A percentile compares a stretch with the other conserved stretches of the same genome.
These are phyloP conservation scores for Pyrenophora seminiperda DNA, from an alignment of 2,329 filamentous ascomycete genomes.

Conservation along the genomic window DNA sequence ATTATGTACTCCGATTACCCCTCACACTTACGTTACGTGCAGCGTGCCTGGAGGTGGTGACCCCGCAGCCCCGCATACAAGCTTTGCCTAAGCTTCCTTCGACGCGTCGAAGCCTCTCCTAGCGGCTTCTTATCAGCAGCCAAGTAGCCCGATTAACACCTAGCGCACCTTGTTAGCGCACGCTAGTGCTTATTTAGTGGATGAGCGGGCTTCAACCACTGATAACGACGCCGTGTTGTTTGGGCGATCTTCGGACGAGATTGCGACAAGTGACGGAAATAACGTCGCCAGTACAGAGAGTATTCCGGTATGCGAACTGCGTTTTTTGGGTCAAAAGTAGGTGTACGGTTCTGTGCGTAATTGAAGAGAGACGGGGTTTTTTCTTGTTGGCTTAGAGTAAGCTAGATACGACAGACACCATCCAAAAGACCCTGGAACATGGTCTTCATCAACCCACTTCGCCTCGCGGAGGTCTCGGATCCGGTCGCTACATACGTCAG, in stretches of 20 bases:
- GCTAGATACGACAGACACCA: not conserved
- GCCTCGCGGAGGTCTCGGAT: not conserved
- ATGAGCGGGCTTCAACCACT: constrained; percentile 1
- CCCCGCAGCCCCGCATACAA: not conserved
- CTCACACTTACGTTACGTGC: no score
- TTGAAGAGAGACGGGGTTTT: not conserved
- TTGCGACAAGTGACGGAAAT: not conserved
- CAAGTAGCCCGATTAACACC: not conserved
- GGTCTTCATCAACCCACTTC: not conserved
- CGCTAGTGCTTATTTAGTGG: not conserved
- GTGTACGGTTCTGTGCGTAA: not conserved
- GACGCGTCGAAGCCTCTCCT: not conserved
- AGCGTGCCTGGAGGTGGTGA: no score
- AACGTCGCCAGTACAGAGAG: not conserved
- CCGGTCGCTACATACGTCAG: not conserved
- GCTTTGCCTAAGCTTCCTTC: not conserved
- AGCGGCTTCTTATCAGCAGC: constrained; percentile 1
- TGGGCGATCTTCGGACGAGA: not conserved
- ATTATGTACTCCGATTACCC: no score
- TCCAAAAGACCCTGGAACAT: not conserved
- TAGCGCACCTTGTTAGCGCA: not conserved
- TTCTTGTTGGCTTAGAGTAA: not conserved
- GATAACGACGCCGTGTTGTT: constrained; percentile 3
- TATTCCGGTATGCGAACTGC: not conserved
- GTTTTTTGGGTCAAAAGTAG: not conserved